These are phyloP conservation scores for Leccinum arenicola DNA, from an alignment of 768 basidiomycete species.

Conservation along the genomic window DNA sequence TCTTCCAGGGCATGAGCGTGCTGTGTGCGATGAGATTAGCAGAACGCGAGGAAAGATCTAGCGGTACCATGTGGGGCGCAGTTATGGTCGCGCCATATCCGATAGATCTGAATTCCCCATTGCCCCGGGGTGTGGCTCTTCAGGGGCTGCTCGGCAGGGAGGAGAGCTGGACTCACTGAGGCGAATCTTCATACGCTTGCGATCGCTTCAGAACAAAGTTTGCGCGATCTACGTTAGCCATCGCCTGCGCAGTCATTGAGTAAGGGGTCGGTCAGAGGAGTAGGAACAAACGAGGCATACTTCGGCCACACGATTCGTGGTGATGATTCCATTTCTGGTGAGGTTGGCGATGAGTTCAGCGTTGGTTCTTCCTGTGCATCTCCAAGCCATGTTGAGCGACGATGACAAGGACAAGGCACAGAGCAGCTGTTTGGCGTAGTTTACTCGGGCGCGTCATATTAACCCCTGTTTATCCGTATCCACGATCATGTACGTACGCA, in stretches of 20 bases:
- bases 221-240: slow-evolving; percentile 65
- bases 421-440: slow-evolving; percentile 11
- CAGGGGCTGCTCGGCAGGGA: slow-evolving; percentile 1
- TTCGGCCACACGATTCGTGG: slow-evolving; percentile 50
- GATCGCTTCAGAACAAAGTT: slow-evolving; percentile 54
- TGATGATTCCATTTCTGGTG: slow-evolving; percentile 49
- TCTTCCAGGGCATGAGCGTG: slow-evolving; percentile 85
- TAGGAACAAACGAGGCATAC: slow-evolving; percentile 36
- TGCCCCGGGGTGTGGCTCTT: neutral
- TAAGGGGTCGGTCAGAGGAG: neutral
- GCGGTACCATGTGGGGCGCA: slow-evolving; percentile 88
- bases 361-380: slow-evolving; percentile 67
- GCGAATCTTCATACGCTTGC: slow-evolving; percentile 76
- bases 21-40: slow-evolving; percentile 33
- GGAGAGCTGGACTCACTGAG: slow-evolving; percentile 51
- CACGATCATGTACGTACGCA: slow-evolving; percentile 27
- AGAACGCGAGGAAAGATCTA: neutral
- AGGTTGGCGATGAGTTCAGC: slow-evolving; percentile 73
- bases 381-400: slow-evolving; percentile 69
- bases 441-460: slow-evolving; percentile 6
- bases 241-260: slow-evolving; percentile 46
- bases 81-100: slow-evolving; percentile 90
- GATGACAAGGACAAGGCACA: neutral
- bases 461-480: slow-evolving; percentile 2
- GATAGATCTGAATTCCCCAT: slow-evolving; percentile 48